Evolutionary conservation across 108 stramenopile species (phyloP).

Genomic region (Aurantiochytrium sp.): DNA sequence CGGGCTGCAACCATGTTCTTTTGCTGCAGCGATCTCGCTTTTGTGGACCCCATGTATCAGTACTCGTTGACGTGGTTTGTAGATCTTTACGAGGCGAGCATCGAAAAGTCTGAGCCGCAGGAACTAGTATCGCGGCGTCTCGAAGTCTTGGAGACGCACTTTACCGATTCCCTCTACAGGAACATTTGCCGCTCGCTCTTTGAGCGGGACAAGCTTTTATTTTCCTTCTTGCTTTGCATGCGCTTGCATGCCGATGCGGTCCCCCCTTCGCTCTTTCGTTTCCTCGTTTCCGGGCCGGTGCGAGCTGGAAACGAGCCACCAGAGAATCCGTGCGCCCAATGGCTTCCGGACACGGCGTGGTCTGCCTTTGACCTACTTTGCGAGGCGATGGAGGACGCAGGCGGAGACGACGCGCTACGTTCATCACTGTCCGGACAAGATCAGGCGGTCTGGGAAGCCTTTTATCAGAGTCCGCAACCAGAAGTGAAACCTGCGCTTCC

Average conservation of each 20-base stretch:
- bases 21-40: slow-evolving; percentile 47
- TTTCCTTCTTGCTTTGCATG: slow-evolving; percentile 46
- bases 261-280: neutral
- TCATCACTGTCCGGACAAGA: slow-evolving; percentile 16
- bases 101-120: slow-evolving; percentile 34
- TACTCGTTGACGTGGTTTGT: slow-evolving; percentile 62
- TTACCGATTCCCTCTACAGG: slow-evolving; percentile 46
- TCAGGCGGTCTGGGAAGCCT: slow-evolving; percentile 27
- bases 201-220: slow-evolving; percentile 58
- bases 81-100: slow-evolving; percentile 40
- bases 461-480: slow-evolving; percentile 27
- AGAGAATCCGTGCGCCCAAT: neutral
- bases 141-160: slow-evolving; percentile 37
- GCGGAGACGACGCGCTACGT: neutral
- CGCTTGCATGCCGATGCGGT: neutral
- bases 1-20: slow-evolving; percentile 56
- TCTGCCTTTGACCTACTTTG: slow-evolving; percentile 34
- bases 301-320: neutral
- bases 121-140: slow-evolving; percentile 21
- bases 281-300: neutral
- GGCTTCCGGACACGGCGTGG: slow-evolving; percentile 46
- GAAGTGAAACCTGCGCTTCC: neutral
- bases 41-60: slow-evolving; percentile 63
- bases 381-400: neutral
- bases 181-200: slow-evolving; percentile 56